A percentile compares a stretch with the other conserved stretches of the same genome.
These are phyloP conservation scores for Aspergillus bertholletiae DNA, from an alignment of 495 filamentous ascomycete species.

Conservation along the genomic window DNA sequence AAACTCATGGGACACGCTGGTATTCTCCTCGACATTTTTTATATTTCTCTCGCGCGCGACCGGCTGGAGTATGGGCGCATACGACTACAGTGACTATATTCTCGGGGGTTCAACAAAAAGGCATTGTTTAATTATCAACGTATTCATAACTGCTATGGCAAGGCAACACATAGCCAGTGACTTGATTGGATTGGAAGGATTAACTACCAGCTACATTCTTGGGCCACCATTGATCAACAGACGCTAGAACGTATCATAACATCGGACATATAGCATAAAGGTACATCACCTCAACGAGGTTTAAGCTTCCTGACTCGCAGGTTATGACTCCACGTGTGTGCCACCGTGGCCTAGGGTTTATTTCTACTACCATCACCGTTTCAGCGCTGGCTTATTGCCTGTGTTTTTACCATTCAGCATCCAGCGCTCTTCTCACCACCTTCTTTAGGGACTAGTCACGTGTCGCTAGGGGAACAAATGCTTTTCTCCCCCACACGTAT, in stretches of 20 bases:
- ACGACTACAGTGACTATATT: neutral
- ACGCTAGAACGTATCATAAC: conserved; percentile 20
- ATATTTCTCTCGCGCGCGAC: too few species aligned
- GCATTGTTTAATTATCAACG: too few species aligned
- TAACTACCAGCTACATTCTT: conserved; percentile 10
- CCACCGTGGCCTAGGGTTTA: conserved; percentile 11
- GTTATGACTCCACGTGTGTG: conserved; percentile 12
- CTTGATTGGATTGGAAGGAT: conserved; percentile 18
- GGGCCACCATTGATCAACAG: conserved; percentile 4
- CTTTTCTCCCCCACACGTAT: neutral
- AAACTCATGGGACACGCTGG: neutral
- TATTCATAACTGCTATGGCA: neutral
- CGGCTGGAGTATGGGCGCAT: neutral
- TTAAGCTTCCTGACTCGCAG: conserved; percentile 6
- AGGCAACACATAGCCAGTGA: neutral
- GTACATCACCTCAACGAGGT: neutral
- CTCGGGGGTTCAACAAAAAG: neutral
- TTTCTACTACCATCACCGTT: neutral
- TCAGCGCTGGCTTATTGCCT: neutral
- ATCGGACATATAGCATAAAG: neutral
- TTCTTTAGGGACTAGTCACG: neutral
- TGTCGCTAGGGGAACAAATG: neutral
- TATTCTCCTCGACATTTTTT: neutral
- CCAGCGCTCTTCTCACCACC: too few species aligned
- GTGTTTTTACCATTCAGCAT: neutral